Conservation (phyloP, 306 rosid species). For the Echinosophora koreensis region DNA sequence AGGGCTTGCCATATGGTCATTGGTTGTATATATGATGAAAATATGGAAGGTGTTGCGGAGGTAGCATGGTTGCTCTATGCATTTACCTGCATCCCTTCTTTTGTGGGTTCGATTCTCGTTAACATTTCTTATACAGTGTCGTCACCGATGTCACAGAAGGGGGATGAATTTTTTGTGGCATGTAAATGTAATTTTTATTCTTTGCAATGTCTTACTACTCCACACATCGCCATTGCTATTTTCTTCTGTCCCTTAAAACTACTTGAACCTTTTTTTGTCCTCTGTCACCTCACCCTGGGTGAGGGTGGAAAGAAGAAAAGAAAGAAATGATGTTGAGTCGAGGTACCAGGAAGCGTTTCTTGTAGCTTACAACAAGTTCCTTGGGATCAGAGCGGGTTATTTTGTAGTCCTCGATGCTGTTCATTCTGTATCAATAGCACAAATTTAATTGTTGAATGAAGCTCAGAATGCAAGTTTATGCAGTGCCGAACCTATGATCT, state of each 20-base stretch:
- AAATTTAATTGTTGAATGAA: constrained; percentile 14
- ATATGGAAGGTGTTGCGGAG: constrained; percentile 74
- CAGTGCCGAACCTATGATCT: background rate
- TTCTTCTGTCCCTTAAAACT: no score
- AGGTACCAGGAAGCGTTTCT: constrained; percentile 62
- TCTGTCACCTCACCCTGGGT: no score
- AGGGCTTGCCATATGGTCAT: constrained; percentile 92
- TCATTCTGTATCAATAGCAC: constrained; percentile 47
- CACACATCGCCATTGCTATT: constrained; percentile 27
- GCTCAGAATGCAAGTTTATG: constrained; percentile 21
- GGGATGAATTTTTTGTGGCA: constrained; percentile 44
- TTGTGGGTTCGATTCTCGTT: constrained; percentile 30
- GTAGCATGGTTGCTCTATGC: constrained; percentile 52
- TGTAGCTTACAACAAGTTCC: constrained; percentile 67
- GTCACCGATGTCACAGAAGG: constrained; percentile 42
- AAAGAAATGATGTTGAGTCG: background rate
- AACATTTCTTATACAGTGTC: constrained; percentile 38
- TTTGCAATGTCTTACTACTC: constrained; percentile 31
- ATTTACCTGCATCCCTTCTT: constrained; percentile 32
- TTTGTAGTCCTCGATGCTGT: constrained; percentile 69
- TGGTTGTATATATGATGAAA: constrained; percentile 77
- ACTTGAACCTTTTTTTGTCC: no score
- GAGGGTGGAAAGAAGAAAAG: no score
- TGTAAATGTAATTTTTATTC: constrained; percentile 36
- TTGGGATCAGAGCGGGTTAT: constrained; percentile 63